Evolutionary conservation across 495 filamentous ascomycete genomes (phyloP).

Genomic region (Aspergillus nanangensis): DNA sequence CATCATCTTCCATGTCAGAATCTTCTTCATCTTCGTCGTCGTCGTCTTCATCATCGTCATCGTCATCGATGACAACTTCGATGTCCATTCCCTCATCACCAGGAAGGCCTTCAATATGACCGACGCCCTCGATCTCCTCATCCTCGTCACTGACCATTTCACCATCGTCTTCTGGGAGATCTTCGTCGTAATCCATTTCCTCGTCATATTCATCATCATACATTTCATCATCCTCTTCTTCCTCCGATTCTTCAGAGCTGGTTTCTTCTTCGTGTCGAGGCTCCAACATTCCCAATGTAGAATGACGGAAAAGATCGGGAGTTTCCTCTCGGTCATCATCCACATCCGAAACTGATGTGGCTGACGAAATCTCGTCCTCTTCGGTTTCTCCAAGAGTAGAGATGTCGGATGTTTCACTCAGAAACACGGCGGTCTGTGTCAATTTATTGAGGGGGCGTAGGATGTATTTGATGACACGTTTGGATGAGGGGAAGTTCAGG

Average conservation of each 20-base stretch:
- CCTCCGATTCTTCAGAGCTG: constrained; percentile 57
- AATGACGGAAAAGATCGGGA: constrained; percentile 94
- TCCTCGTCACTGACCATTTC: constrained; percentile 89
- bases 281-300: constrained; percentile 91
- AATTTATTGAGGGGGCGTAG: constrained; percentile 81
- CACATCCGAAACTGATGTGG: constrained; percentile 83
- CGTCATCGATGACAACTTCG: constrained; percentile 77
- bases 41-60: constrained; percentile 58
- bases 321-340: constrained; percentile 93
- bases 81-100: constrained; percentile 74
- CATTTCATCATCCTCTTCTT: constrained; percentile 74
- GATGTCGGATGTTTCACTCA: constrained; percentile 76
- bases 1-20: constrained; percentile 50
- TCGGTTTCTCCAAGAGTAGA: constrained; percentile 62
- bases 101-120: constrained; percentile 77
- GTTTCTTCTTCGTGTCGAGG: constrained; percentile 74
- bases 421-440: constrained; percentile 76
- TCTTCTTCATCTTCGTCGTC: constrained; percentile 64
- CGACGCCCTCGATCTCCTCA: constrained; percentile 73
- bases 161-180: constrained; percentile 68
- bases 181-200: constrained; percentile 88
- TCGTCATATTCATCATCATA: constrained; percentile 81
- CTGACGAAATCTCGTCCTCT: constrained; percentile 85
- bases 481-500: constrained; percentile 87
- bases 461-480: constrained; percentile 93